Percentiles rank a stretch among this genome's conserved stretches.
Evolutionary conservation across 2,329 filamentous ascomycete genomes (phyloP).

Genomic region (Hypoxylon sp.): DNA sequence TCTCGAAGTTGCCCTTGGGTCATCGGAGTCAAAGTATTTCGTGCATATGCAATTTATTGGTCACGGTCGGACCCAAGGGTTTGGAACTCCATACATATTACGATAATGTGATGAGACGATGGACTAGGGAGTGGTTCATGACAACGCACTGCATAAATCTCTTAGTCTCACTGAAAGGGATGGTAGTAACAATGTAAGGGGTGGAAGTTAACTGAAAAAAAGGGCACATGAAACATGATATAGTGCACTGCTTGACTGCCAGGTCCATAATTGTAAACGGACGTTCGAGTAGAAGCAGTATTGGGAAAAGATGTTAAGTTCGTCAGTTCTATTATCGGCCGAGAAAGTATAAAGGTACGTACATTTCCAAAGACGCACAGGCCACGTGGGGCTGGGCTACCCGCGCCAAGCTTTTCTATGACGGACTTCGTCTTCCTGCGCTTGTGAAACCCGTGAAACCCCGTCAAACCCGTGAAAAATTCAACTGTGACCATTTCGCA

Average conservation of each 20-base stretch:
- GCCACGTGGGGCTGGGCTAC: conserved; percentile 28
- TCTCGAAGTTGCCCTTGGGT: neutral
- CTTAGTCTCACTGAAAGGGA: neutral
- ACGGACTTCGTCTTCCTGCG: conserved; percentile 19
- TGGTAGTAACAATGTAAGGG: neutral
- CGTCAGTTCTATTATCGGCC: no score
- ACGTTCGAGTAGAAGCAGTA: neutral
- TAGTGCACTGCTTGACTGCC: neutral
- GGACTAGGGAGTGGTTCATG: neutral
- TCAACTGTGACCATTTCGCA: conserved; percentile 30
- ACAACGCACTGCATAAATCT: neutral
- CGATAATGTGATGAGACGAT: conserved; percentile 1
- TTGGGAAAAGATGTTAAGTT: neutral
- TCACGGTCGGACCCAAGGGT: conserved; percentile 4
- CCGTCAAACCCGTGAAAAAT: conserved; percentile 16
- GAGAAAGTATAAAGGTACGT: no score
- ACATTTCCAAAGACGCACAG: conserved; percentile 17
- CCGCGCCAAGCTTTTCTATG: conserved; percentile 17
- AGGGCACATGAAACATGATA: neutral
- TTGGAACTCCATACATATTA: conserved; percentile 13
- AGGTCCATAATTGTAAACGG: neutral
- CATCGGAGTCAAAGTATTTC: neutral
- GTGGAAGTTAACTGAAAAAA: neutral
- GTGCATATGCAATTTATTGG: conserved; percentile 22
- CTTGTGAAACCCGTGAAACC: neutral